Conservation (phyloP, 2,329 filamentous ascomycete species). For the Ramularia endophylla region DNA sequence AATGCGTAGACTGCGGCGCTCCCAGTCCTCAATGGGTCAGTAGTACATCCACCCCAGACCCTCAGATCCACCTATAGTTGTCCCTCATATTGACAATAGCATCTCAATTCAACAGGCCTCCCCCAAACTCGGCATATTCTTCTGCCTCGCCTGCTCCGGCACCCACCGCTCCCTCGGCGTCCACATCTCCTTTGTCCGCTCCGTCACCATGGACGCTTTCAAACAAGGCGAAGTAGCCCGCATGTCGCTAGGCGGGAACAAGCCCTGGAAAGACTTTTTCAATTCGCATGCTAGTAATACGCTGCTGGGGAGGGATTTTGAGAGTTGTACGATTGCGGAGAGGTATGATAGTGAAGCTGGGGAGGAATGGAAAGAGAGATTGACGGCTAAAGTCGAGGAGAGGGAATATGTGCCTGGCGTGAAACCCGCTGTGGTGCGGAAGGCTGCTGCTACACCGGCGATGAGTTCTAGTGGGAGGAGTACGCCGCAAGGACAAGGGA, state of each 20-base stretch:
- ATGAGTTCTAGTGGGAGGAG: slow-evolving; percentile 16
- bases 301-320: slow-evolving; percentile 54
- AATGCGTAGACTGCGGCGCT: slow-evolving; percentile 91
- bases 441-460: slow-evolving; percentile 20
- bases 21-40: slow-evolving; percentile 95
- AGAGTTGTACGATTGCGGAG: slow-evolving; percentile 83
- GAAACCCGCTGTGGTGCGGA: slow-evolving; percentile 15
- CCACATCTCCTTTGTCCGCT: slow-evolving; percentile 96
- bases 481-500: slow-evolving; percentile 3
- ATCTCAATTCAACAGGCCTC: slow-evolving; percentile 48
- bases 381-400: slow-evolving; percentile 82
- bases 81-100: slow-evolving; percentile 6
- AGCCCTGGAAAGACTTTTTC: slow-evolving; percentile 81
- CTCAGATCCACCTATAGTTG: slow-evolving; percentile 6
- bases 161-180: slow-evolving; percentile 92
- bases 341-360: slow-evolving; percentile 84
- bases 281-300: slow-evolving; percentile 49
- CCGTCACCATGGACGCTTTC: slow-evolving; percentile 98
- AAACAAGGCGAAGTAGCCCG: slow-evolving; percentile 87
- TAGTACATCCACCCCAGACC: slow-evolving; percentile 4
- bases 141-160: slow-evolving; percentile 93
- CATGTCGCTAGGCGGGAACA: slow-evolving; percentile 90
- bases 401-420: slow-evolving; percentile 66
- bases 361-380: slow-evolving; percentile 90
- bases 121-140: slow-evolving; percentile 97